Evolutionary conservation across 1,139 yeast genomes (phyloP).

Genomic region (Martiniozyma asiatica): DNA sequence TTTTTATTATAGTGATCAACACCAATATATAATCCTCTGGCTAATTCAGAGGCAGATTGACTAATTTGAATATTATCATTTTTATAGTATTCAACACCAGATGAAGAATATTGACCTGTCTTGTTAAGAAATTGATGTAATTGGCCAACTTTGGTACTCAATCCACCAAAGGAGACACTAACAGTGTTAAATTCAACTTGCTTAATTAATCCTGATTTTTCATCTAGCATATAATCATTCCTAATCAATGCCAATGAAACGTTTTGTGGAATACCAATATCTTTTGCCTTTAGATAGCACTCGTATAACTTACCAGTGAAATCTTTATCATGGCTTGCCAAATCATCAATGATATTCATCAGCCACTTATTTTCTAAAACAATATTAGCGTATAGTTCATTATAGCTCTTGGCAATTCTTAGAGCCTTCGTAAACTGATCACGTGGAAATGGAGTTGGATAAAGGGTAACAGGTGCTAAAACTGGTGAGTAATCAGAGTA

Average conservation of each 20-base stretch:
- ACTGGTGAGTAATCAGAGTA: conserved; percentile 36
- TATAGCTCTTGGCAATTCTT: conserved; percentile 56
- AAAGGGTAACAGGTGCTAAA: conserved; percentile 78
- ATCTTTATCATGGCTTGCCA: conserved; percentile 51
- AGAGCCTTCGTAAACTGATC: conserved; percentile 54
- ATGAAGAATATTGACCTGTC: conserved; percentile 38
- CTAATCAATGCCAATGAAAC: conserved; percentile 77
- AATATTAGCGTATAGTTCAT: conserved; percentile 60
- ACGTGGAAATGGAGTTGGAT: conserved; percentile 80
- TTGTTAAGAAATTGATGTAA: conserved; percentile 57
- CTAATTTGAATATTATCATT: conserved; percentile 50
- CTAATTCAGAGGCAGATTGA: conserved; percentile 46
- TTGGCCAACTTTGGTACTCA: conserved; percentile 68
- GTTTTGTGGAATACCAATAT: conserved; percentile 48
- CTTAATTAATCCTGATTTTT: conserved; percentile 39
- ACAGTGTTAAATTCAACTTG: conserved; percentile 96
- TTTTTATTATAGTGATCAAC: conserved; percentile 37
- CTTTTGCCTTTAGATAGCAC: conserved; percentile 37
- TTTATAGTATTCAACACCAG: conserved; percentile 33
- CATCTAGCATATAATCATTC: conserved; percentile 78
- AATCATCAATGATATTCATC: conserved; percentile 36
- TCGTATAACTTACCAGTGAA: conserved; percentile 75
- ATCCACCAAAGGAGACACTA: conserved; percentile 89
- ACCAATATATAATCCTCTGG: conserved; percentile 63
- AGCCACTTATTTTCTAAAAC: conserved; percentile 53